Evolutionary conservation across 352 stramenopile genomes (phyloP).

Genomic region (Globisporangium irregulare): DNA sequence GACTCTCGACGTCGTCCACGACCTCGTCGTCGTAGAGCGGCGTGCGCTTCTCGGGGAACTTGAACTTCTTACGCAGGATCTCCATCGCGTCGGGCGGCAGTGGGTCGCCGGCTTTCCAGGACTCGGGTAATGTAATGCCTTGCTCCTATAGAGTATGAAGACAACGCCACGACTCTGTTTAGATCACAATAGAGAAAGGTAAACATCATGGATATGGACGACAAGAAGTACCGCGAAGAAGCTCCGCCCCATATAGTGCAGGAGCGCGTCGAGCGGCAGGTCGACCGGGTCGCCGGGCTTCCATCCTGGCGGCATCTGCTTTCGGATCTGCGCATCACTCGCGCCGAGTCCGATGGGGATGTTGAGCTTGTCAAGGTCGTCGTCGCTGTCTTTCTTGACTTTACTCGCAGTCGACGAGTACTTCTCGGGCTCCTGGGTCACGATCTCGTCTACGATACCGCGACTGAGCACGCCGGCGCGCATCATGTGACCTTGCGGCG

Average conservation of each 20-base stretch:
- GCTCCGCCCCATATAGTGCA: constrained; percentile 77
- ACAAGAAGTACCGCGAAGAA: constrained; percentile 53
- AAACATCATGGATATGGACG: not conserved
- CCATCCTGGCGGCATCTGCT: constrained; percentile 77
- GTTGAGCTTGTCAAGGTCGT: constrained; percentile 39
- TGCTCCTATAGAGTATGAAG: constrained; percentile 37
- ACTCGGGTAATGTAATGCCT: constrained; percentile 61
- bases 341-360: constrained; percentile 68
- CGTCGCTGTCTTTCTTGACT: constrained; percentile 30
- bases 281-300: constrained; percentile 79
- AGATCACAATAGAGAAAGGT: not conserved
- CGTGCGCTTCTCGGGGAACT: constrained; percentile 63
- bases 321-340: constrained; percentile 67
- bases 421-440: constrained; percentile 65
- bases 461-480: constrained; percentile 76
- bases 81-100: constrained; percentile 74
- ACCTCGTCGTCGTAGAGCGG: constrained; percentile 75
- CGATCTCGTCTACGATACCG: constrained; percentile 74
- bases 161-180: not conserved
- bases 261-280: constrained; percentile 65
- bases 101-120: constrained; percentile 68
- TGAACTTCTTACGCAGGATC: constrained; percentile 76
- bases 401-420: constrained; percentile 53
- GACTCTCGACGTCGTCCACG: constrained; percentile 59
- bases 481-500: constrained; percentile 85